Percentiles rank a stretch among this genome's conserved stretches.
Conservation (phyloP, 495 filamentous ascomycete species). For the Penicillium parvum region DNA sequence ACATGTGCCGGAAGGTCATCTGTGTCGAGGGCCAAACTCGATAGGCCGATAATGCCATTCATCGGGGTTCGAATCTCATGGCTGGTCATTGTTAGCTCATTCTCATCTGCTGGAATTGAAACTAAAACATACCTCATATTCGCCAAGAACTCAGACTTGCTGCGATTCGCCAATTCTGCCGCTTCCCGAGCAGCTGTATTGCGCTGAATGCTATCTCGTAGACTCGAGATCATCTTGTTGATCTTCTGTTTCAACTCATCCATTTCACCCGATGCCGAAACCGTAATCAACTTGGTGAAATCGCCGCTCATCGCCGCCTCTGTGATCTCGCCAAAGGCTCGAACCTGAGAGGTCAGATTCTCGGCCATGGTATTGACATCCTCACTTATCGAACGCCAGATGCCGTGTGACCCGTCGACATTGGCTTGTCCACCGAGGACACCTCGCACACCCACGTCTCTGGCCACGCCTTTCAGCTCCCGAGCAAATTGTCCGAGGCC, state of each 20-base stretch:
- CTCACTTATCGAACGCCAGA: slow-evolving; percentile 91
- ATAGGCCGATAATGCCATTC: slow-evolving; percentile 71
- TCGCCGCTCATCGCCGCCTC: slow-evolving; percentile 85
- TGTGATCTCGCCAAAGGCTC: slow-evolving; percentile 86
- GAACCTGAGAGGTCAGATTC: slow-evolving; percentile 87
- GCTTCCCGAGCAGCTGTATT: slow-evolving; percentile 43
- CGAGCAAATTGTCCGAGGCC: slow-evolving; percentile 85
- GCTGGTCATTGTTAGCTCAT: slow-evolving; percentile 40
- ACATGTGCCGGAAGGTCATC: slow-evolving; percentile 64
- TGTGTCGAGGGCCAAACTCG: slow-evolving; percentile 65
- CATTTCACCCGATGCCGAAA: slow-evolving; percentile 93
- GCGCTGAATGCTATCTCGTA: slow-evolving; percentile 56
- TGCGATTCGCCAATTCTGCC: slow-evolving; percentile 54
- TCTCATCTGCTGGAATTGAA: slow-evolving; percentile 54
- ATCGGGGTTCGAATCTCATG: slow-evolving; percentile 81
- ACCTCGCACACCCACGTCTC: slow-evolving; percentile 89
- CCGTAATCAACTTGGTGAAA: slow-evolving; percentile 85
- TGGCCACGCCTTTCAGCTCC: slow-evolving; percentile 88
- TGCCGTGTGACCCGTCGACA: slow-evolving; percentile 86
- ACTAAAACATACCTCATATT: slow-evolving; percentile 77
- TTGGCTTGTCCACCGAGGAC: slow-evolving; percentile 86
- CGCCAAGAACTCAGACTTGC: slow-evolving; percentile 61
- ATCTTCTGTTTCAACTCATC: slow-evolving; percentile 93
- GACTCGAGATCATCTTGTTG: slow-evolving; percentile 88
- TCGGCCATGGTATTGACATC: slow-evolving; percentile 77